These are phyloP conservation scores for Aegle marmelos DNA, from an alignment of 345 rosid genomes.

Conservation along the genomic window DNA sequence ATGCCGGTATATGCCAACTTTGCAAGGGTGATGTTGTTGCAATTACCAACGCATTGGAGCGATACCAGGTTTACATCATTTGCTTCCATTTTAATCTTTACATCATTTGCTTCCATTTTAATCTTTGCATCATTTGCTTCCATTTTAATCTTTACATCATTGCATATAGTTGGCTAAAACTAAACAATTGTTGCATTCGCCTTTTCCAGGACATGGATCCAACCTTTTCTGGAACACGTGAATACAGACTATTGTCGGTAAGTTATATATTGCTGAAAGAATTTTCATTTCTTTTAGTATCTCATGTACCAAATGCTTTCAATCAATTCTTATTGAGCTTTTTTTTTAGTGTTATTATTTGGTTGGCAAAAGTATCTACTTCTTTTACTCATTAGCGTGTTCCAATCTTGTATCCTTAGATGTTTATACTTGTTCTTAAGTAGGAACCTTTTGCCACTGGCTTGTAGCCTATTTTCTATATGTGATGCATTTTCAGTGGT, in stretches of 20 bases:
- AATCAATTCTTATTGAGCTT: background rate
- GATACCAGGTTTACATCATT: slow-evolving; percentile 73
- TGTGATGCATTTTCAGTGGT: background rate
- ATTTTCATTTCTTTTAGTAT: background rate
- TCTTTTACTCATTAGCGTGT: background rate
- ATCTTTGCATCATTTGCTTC: slow-evolving; percentile 15
- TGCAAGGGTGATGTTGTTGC: slow-evolving; percentile 91
- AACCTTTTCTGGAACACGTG: slow-evolving; percentile 92
- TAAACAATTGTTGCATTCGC: slow-evolving; percentile 13
- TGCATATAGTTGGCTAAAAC: background rate
- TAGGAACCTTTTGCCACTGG: background rate
- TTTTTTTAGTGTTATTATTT: background rate
- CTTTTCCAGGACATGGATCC: slow-evolving; percentile 87
- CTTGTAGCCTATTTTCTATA: background rate
- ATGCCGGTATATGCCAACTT: slow-evolving; percentile 94
- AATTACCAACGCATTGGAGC: slow-evolving; percentile 83
- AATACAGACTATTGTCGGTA: slow-evolving; percentile 71
- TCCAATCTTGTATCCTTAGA: background rate
- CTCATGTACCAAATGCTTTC: background rate
- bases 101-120: slow-evolving; percentile 13
- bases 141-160: background rate
- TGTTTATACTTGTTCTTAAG: background rate
- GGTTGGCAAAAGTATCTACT: background rate
- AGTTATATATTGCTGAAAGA: slow-evolving; percentile 1
- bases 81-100: slow-evolving; percentile 12